A percentile compares a stretch with the other conserved stretches of the same genome.
Evolutionary conservation across 1,284 basidiomycete species (phyloP).

Genomic region (Pseudozyma sp.): DNA sequence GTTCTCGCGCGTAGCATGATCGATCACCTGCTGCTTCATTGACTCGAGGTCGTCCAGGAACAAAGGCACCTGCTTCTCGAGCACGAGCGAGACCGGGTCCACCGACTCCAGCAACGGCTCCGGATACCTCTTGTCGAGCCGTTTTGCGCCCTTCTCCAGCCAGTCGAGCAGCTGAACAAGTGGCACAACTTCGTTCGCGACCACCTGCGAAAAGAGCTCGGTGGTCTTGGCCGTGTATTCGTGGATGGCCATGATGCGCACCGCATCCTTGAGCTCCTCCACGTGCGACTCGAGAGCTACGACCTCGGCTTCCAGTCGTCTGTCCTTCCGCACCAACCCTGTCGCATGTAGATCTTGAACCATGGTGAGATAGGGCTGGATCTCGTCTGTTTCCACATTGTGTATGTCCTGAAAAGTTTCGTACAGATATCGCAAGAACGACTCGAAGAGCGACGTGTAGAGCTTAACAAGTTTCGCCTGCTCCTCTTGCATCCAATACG

Average conservation of each 20-base stretch:
- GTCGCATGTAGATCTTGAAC: slow-evolving; percentile 66
- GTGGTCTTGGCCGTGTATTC: slow-evolving; percentile 75
- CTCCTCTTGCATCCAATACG: slow-evolving; percentile 82
- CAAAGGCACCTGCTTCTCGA: slow-evolving; percentile 80
- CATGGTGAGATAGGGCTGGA: slow-evolving; percentile 53
- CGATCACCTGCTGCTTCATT: slow-evolving; percentile 62
- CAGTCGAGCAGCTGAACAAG: slow-evolving; percentile 85
- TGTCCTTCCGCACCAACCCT: slow-evolving; percentile 58
- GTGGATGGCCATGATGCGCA: slow-evolving; percentile 77
- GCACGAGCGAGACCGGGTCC: slow-evolving; percentile 76
- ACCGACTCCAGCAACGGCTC: slow-evolving; percentile 76
- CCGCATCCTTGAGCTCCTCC: slow-evolving; percentile 70
- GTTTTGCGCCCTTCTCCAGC: slow-evolving; percentile 85
- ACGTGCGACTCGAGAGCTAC: slow-evolving; percentile 63
- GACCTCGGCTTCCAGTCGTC: slow-evolving; percentile 36
- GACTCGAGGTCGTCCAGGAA: slow-evolving; percentile 78
- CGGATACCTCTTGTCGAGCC: slow-evolving; percentile 84
- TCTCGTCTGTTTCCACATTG: slow-evolving; percentile 56
- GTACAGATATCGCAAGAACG: slow-evolving; percentile 86
- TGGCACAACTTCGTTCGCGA: slow-evolving; percentile 79
- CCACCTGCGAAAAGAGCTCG: slow-evolving; percentile 73
- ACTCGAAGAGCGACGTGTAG: slow-evolving; percentile 77
- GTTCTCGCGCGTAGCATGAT: slow-evolving; percentile 53
- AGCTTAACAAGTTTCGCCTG: slow-evolving; percentile 72
- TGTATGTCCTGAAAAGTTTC: slow-evolving; percentile 78